A percentile compares a stretch with the other conserved stretches of the same genome.
phyloP scores from a whole-genome alignment of 1,284 basidiomycete genomes.

The Pseudozyma hubeiensis region DNA sequence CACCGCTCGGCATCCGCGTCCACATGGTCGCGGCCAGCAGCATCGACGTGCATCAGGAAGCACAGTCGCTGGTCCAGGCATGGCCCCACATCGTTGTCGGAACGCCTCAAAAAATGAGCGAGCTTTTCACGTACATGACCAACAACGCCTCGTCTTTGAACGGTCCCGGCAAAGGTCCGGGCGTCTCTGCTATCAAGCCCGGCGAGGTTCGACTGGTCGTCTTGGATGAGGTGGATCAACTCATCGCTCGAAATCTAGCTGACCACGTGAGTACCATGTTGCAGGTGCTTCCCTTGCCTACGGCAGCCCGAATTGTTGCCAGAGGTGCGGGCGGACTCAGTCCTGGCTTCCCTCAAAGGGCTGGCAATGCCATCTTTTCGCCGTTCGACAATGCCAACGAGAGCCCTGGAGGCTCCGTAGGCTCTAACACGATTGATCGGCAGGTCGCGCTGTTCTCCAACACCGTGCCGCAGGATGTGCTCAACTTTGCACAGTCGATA shows the following conservation, averaged over 20 bases:
- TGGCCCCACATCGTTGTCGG: constrained; percentile 91
- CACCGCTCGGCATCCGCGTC: constrained; percentile 71
- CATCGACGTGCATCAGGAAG: constrained; percentile 54
- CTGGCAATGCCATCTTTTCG: constrained; percentile 22
- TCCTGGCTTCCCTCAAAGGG: constrained; percentile 32
- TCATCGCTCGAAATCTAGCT: constrained; percentile 94
- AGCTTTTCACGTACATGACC: constrained; percentile 85
- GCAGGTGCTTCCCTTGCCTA: constrained; percentile 83
- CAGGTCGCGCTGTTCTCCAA: constrained; percentile 97
- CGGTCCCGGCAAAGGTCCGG: constrained; percentile 19
- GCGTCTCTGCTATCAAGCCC: constrained; percentile 69
- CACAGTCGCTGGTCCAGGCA: constrained; percentile 45
- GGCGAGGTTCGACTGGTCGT: constrained; percentile 90
- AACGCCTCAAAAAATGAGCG: constrained; percentile 93
- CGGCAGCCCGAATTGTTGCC: constrained; percentile 7
- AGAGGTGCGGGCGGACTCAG: constrained; percentile 22
- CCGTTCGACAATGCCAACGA: constrained; percentile 72
- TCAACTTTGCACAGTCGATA: constrained; percentile 86
- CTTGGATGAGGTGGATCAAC: constrained; percentile 95
- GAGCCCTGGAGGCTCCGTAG: constrained; percentile 46
- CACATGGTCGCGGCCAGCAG: constrained; percentile 57
- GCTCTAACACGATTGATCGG: constrained; percentile 75
- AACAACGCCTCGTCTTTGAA: constrained; percentile 64
- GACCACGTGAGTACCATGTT: constrained; percentile 94
- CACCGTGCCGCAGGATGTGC: constrained; percentile 90